phyloP scores from a whole-genome alignment of 1,284 basidiomycete genomes.

The Ceratobasidium sp. region DNA sequence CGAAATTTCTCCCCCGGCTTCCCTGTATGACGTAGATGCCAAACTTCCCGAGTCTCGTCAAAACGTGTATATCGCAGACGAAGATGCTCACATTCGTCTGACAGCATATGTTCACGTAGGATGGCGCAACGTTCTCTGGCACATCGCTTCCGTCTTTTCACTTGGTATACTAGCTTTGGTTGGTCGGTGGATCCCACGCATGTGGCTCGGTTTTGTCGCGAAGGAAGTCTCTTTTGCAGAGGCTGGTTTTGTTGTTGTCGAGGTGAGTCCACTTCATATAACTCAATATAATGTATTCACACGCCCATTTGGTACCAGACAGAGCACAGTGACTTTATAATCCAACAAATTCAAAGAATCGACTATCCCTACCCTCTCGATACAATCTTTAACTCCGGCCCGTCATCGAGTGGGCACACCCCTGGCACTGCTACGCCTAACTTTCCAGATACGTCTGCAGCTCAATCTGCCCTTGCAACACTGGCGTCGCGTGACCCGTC shows the following conservation, averaged over 20 bases:
- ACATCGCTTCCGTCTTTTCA: slow-evolving; percentile 72
- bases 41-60: slow-evolving; percentile 82
- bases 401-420: slow-evolving; percentile 40
- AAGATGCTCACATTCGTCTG: slow-evolving; percentile 90
- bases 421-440: slow-evolving; percentile 13
- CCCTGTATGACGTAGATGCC: slow-evolving; percentile 59
- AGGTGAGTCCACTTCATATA: slow-evolving; percentile 66
- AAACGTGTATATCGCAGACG: slow-evolving; percentile 88
- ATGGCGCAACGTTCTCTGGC: slow-evolving; percentile 79
- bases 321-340: slow-evolving; percentile 80
- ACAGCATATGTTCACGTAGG: slow-evolving; percentile 83
- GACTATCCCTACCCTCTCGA: slow-evolving; percentile 80
- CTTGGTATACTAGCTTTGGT: slow-evolving; percentile 83
- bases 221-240: slow-evolving; percentile 83
- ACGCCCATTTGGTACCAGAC: slow-evolving; percentile 63
- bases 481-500: slow-evolving; percentile 12
- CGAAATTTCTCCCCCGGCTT: slow-evolving; percentile 69
- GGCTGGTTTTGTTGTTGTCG: slow-evolving; percentile 84
- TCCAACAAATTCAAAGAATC: slow-evolving; percentile 75
- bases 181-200: slow-evolving; percentile 91
- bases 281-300: background rate
- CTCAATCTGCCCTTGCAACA: slow-evolving; percentile 13
- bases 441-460: slow-evolving; percentile 19
- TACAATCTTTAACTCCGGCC: slow-evolving; percentile 72
- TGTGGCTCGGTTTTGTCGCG: slow-evolving; percentile 92